A percentile compares a stretch with the other conserved stretches of the same genome.
Conservation (phyloP, 768 basidiomycete species). For the Termitomyces sp. region DNA sequence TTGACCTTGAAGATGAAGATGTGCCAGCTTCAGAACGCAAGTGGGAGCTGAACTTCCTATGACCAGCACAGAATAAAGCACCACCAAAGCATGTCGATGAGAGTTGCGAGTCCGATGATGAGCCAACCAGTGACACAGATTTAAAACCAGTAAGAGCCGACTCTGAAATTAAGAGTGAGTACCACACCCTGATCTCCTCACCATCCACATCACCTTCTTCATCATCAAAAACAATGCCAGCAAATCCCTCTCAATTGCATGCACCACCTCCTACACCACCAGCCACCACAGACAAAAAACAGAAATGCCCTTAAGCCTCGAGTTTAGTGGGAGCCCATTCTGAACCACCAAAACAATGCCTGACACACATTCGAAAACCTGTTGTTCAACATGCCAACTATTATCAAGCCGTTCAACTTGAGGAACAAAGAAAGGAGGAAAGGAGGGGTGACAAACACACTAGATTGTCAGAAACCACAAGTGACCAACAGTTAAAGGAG, state of each 20-base stretch:
- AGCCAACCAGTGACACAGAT: neutral
- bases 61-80: neutral
- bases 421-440: neutral
- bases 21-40: neutral
- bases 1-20: neutral
- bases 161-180: too few species aligned
- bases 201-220: too few species aligned
- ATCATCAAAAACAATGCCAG: too few species aligned
- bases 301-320: neutral
- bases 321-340: neutral
- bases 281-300: too few species aligned
- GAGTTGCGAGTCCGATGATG: neutral
- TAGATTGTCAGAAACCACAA: neutral
- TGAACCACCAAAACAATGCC: neutral
- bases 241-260: too few species aligned
- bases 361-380: neutral
- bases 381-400: neutral
- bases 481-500: neutral
- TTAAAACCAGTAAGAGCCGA: too few species aligned
- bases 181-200: too few species aligned
- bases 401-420: neutral
- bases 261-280: too few species aligned
- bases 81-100: neutral
- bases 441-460: neutral
- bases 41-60: neutral